A percentile compares a stretch with the other conserved stretches of the same genome.
Evolutionary conservation across 352 stramenopile species (phyloP).

Genomic region (Phytophthora hybrid): DNA sequence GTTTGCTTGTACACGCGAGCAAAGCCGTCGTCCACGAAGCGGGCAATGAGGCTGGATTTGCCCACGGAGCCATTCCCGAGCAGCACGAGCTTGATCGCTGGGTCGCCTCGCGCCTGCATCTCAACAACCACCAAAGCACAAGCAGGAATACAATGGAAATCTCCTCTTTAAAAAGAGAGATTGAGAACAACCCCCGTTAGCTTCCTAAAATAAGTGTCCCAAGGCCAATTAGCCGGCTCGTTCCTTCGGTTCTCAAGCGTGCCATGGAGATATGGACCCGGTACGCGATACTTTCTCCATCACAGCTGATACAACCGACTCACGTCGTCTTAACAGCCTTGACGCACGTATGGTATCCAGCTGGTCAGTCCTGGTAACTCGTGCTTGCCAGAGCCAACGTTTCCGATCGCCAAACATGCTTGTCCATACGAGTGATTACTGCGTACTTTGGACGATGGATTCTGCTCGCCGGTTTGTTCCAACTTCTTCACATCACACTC

Average conservation of each 20-base stretch:
- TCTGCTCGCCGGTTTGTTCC: conserved; percentile 23
- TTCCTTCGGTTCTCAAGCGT: too few relatives aligned
- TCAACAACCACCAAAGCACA: conserved; percentile 10
- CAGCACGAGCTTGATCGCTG: conserved; percentile 86
- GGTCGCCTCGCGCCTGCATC: conserved; percentile 50
- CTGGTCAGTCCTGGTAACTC: conserved; percentile 3
- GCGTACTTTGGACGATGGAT: conserved; percentile 13
- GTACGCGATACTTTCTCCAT: too few relatives aligned
- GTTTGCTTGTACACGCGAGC: conserved; percentile 89
- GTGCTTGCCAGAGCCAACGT: conserved; percentile 4
- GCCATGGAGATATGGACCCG: too few relatives aligned
- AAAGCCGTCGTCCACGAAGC: conserved; percentile 87
- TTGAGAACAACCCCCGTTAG: conserved; percentile 36
- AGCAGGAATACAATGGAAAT: conserved; percentile 18
- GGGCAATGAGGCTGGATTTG: conserved; percentile 86
- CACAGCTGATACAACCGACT: neutral
- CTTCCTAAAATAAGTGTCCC: conserved; percentile 42
- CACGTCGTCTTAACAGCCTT: conserved; percentile 24
- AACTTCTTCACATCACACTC: conserved; percentile 28
- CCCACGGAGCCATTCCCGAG: conserved; percentile 89
- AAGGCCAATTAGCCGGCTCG: neutral
- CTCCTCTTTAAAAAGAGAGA: neutral
- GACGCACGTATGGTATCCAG: conserved; percentile 15
- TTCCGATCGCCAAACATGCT: conserved; percentile 22
- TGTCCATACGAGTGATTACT: conserved; percentile 14